These are phyloP conservation scores for Kwoniella sp. DNA, from an alignment of 768 basidiomycete species.

Conservation along the genomic window DNA sequence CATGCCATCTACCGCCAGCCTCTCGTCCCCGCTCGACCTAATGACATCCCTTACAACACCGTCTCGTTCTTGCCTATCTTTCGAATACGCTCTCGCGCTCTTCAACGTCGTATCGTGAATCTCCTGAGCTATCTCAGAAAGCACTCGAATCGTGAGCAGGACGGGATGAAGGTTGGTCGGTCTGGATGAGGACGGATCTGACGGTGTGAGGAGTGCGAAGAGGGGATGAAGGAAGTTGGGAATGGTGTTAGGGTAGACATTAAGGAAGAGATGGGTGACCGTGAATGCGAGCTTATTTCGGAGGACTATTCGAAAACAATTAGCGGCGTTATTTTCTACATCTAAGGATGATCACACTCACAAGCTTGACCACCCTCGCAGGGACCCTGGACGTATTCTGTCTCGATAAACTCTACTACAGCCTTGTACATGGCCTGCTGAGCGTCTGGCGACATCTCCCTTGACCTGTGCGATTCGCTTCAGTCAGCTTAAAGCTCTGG, in stretches of 20 bases:
- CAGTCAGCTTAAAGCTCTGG: constrained; percentile 50
- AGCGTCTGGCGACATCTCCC: constrained; percentile 43
- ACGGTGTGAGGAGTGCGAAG: constrained; percentile 39
- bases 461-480: constrained; percentile 43
- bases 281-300: constrained; percentile 71
- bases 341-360: constrained; percentile 61
- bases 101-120: constrained; percentile 95
- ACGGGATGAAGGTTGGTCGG: constrained; percentile 81
- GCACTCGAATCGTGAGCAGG: constrained; percentile 83
- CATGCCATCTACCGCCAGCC: constrained; percentile 83
- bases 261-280: constrained; percentile 54
- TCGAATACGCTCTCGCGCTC: constrained; percentile 72
- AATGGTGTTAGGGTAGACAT: constrained; percentile 46
- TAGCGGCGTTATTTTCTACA: constrained; percentile 39
- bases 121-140: constrained; percentile 93
- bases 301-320: constrained; percentile 62
- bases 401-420: constrained; percentile 76
- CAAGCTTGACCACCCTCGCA: constrained; percentile 81
- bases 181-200: constrained; percentile 48
- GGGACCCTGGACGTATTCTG: constrained; percentile 81
- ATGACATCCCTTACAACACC: constrained; percentile 83
- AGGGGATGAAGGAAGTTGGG: constrained; percentile 52
- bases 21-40: constrained; percentile 76
- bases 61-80: constrained; percentile 76
- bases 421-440: constrained; percentile 66